These are phyloP conservation scores for Penicillium rolfsii DNA, from an alignment of 2,329 filamentous ascomycete species.

Conservation along the genomic window DNA sequence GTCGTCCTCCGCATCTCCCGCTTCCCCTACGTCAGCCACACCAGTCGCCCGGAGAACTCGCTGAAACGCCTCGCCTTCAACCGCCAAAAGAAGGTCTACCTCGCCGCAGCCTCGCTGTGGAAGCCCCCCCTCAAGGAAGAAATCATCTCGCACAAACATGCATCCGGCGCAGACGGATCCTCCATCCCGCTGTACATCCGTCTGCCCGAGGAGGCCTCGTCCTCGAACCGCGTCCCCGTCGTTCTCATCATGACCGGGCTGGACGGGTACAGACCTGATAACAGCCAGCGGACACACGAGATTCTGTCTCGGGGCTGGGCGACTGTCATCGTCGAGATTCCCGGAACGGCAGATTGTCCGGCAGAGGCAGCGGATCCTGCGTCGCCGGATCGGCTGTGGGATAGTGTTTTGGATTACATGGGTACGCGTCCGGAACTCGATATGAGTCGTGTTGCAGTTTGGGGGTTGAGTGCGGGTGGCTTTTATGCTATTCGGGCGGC, in stretches of 20 bases:
- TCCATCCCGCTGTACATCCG: conserved; percentile 68
- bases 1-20: conserved; percentile 73
- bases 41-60: conserved; percentile 27
- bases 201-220: conserved; percentile 54
- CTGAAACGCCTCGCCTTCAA: conserved; percentile 67
- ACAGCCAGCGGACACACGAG: conserved; percentile 59
- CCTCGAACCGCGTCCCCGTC: conserved; percentile 52
- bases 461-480: conserved; percentile 68
- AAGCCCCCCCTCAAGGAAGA: conserved; percentile 65
- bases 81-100: conserved; percentile 65
- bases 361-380: conserved; percentile 64
- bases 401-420: conserved; percentile 66
- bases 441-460: conserved; percentile 60
- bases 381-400: conserved; percentile 65
- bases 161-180: conserved; percentile 55
- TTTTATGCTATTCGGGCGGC: conserved; percentile 71
- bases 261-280: conserved; percentile 62
- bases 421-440: conserved; percentile 56
- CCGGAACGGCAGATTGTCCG: conserved; percentile 69
- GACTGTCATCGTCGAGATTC: conserved; percentile 65
- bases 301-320: conserved; percentile 67
- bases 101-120: conserved; percentile 60
- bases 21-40: conserved; percentile 59
- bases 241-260: conserved; percentile 62
- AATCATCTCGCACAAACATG: conserved; percentile 61